Conservation (phyloP, 805 yeast species). For the Sugiyamaella floridensis region DNA sequence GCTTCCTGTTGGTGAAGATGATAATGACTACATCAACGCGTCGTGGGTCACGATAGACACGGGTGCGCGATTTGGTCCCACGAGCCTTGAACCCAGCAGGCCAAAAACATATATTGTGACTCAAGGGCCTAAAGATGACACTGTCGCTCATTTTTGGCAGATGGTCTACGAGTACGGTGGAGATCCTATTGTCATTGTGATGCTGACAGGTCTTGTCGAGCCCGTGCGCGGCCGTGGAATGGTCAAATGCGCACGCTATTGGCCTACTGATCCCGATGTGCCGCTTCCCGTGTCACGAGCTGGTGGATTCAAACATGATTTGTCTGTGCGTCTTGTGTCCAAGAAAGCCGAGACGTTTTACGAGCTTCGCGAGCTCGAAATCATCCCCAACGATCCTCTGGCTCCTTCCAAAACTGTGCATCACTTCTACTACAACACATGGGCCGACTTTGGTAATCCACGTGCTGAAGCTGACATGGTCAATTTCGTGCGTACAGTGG, state of each 20-base stretch:
- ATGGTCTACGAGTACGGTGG: conserved; percentile 67
- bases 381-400: background rate
- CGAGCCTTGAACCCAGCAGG: conserved; percentile 13
- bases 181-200: conserved; percentile 53
- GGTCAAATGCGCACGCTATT: conserved; percentile 76
- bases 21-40: conserved; percentile 75
- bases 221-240: conserved; percentile 41
- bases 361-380: conserved; percentile 11
- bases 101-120: conserved; percentile 55
- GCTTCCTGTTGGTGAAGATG: conserved; percentile 28
- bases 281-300: conserved; percentile 6
- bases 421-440: conserved; percentile 69
- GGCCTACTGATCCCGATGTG: conserved; percentile 52
- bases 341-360: conserved; percentile 3
- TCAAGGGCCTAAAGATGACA: conserved; percentile 76
- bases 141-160: conserved; percentile 81
- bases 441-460: conserved; percentile 79
- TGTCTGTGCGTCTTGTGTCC: conserved; percentile 4
- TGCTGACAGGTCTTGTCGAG: conserved; percentile 74
- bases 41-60: conserved; percentile 51
- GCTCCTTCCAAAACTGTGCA: conserved; percentile 16
- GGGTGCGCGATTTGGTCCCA: conserved; percentile 25
- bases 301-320: conserved; percentile 5
- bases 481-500: conserved; percentile 41
- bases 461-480: conserved; percentile 47